These are phyloP conservation scores for Syzygium aromaticum DNA, from an alignment of 345 rosid species.

Conservation along the genomic window DNA sequence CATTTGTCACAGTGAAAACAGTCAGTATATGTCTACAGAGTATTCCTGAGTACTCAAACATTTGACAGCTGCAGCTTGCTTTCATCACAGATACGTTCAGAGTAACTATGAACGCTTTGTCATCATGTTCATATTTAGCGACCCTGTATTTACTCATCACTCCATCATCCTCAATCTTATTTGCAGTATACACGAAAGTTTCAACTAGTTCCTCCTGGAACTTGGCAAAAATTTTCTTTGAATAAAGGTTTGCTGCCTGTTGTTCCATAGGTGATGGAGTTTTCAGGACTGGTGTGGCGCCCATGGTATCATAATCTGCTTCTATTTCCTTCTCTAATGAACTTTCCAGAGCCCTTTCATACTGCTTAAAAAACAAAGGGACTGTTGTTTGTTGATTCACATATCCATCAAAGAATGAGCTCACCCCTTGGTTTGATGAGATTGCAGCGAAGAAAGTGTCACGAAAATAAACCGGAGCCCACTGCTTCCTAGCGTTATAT, in stretches of 20 bases:
- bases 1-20: constrained; percentile 60
- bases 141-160: constrained; percentile 36
- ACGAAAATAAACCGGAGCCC: constrained; percentile 73
- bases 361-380: constrained; percentile 47
- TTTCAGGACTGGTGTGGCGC: constrained; percentile 40
- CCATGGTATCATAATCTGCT: constrained; percentile 52
- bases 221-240: constrained; percentile 47
- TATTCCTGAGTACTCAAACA: constrained; percentile 62
- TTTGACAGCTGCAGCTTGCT: constrained; percentile 58
- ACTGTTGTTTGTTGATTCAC: constrained; percentile 55
- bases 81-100: constrained; percentile 33
- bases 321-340: constrained; percentile 55
- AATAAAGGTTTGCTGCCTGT: constrained; percentile 56
- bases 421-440: constrained; percentile 45
- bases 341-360: constrained; percentile 50
- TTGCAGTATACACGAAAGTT: constrained; percentile 57
- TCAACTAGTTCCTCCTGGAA: constrained; percentile 73
- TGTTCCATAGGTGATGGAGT: constrained; percentile 73
- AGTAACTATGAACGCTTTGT: constrained; percentile 45
- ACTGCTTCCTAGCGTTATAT: constrained; percentile 49
- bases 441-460: constrained; percentile 53
- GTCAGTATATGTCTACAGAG: constrained; percentile 59
- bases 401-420: constrained; percentile 53
- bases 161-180: constrained; percentile 48
- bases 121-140: constrained; percentile 50